Percentiles rank a stretch among this genome's conserved stretches.
Evolutionary conservation across 1,139 yeast species (phyloP).

Genomic region (Geotrichum australiense): DNA sequence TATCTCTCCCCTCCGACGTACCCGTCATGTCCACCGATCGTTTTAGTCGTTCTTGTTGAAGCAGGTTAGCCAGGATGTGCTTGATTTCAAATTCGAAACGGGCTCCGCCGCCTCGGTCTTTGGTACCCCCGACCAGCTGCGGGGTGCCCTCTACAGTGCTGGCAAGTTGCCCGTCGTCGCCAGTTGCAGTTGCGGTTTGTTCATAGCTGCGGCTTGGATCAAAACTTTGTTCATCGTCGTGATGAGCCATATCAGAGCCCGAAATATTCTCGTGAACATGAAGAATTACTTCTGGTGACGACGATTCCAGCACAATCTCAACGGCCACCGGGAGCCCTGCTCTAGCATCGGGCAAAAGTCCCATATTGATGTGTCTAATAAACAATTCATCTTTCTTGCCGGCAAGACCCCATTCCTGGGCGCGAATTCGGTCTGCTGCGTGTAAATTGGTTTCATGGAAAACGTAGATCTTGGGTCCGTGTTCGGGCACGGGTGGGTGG

Average conservation of each 20-base stretch:
- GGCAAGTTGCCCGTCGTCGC: constrained; percentile 32
- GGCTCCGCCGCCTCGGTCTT: constrained; percentile 10
- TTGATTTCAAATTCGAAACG: too few species aligned
- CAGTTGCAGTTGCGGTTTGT: too few species aligned
- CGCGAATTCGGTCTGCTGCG: constrained; percentile 41
- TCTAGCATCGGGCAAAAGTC: constrained; percentile 64
- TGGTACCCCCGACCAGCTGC: background rate
- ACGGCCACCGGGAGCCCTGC: constrained; percentile 52
- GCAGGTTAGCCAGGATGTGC: too few species aligned
- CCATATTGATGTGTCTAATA: constrained; percentile 65
- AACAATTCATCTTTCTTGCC: constrained; percentile 24
- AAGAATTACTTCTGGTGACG: constrained; percentile 26
- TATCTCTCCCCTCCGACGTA: too few species aligned
- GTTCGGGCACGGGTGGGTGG: too few species aligned
- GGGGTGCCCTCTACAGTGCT: background rate
- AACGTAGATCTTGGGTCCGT: constrained; percentile 42
- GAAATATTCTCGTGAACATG: constrained; percentile 78
- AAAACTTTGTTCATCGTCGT: too few species aligned
- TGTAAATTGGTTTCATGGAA: constrained; percentile 58
- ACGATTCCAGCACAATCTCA: constrained; percentile 21
- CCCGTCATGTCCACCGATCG: too few species aligned
- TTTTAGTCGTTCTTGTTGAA: too few species aligned
- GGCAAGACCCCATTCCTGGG: constrained; percentile 5
- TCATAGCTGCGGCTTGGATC: too few species aligned
- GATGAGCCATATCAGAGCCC: too few species aligned